Evolutionary conservation across 305 asterid genomes (phyloP).

Genomic region (Solanum hybrid): DNA sequence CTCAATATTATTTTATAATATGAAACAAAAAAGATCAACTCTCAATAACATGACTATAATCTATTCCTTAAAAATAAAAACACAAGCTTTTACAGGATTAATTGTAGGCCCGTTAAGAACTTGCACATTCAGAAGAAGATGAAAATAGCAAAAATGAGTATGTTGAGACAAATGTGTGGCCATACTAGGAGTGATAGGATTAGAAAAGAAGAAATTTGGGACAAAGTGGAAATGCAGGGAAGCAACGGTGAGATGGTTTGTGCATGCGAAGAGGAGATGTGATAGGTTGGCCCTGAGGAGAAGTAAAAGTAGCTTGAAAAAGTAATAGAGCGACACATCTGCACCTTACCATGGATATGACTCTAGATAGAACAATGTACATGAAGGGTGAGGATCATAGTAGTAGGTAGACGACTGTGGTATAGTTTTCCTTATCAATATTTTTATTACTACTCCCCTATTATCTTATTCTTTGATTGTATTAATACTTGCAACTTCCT

Average conservation of each 20-base stretch:
- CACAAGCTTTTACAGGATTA: not conserved
- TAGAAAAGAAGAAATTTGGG: fast-evolving
- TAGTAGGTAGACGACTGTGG: not conserved
- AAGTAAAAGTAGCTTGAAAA: not conserved
- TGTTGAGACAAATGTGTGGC: not conserved
- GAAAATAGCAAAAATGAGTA: not conserved
- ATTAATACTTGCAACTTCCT: not conserved
- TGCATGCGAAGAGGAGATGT: not conserved
- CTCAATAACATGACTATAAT: too few relatives aligned
- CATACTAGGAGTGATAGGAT: too few relatives aligned
- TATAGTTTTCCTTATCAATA: not conserved
- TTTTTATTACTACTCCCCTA: not conserved
- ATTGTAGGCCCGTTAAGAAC: not conserved
- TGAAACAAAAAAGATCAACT: not conserved
- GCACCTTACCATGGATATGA: not conserved
- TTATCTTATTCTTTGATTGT: not conserved
- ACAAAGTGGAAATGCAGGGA: too few relatives aligned
- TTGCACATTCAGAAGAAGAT: not conserved
- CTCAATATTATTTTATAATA: too few relatives aligned
- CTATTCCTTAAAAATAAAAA: not conserved
- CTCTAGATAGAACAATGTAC: not conserved
- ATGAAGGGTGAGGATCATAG: not conserved
- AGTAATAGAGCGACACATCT: not conserved
- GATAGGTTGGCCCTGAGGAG: not conserved
- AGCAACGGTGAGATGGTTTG: not conserved